Base-by-base conservation (phyloP, 345 rosid species). In the Gossypium ekmanianum region DNA sequence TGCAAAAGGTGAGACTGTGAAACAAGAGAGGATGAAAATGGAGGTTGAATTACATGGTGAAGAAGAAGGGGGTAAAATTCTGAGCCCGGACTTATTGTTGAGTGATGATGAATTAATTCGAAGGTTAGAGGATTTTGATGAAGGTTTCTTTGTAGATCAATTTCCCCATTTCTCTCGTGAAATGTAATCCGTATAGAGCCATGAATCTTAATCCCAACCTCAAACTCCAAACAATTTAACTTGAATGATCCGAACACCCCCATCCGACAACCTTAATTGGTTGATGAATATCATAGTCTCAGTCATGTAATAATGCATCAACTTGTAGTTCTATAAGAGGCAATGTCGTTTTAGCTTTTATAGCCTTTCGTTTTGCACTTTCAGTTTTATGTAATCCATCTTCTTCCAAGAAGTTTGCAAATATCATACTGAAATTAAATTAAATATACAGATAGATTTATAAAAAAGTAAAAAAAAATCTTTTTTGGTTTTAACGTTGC, bases 41-140 rank as follows among this genome's bases (percentile, higher is more conserved):
- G 83, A 48, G 47, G 10, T 61, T 44, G 84, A 72, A 63, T 61
- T 61, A 26, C 27, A 61, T 44, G 56, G 43, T 10, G 54, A 11
- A 7, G 27, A 54, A 9, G 26, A 58, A 44, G 76, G 77, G 47
- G 69, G 57, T 54, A 69, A 71, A 14, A 69, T 74, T 74, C 61
- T 56, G 75, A 27, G 63, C 64, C 77, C 79, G 1, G 83, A 85
- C 67, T 43, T 84, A 43, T 64, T 75, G 43, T 84, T 80, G 2
- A 81, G 83, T 13, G 85, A 81, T 3, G 86, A 83, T 52, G 56
- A 17, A 3, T 55, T 81, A 9, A 76, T 74, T 75, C 82, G 80
- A 61, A 83, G 81, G 62, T 48, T 83, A 3, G 85, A 83, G 52
- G 78, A 83, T 72, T 65, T 79, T 29, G 84, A 84, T 5, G 27